phyloP scores from a whole-genome alignment of 2,329 filamentous ascomycete species.

The Phoma sp. region DNA sequence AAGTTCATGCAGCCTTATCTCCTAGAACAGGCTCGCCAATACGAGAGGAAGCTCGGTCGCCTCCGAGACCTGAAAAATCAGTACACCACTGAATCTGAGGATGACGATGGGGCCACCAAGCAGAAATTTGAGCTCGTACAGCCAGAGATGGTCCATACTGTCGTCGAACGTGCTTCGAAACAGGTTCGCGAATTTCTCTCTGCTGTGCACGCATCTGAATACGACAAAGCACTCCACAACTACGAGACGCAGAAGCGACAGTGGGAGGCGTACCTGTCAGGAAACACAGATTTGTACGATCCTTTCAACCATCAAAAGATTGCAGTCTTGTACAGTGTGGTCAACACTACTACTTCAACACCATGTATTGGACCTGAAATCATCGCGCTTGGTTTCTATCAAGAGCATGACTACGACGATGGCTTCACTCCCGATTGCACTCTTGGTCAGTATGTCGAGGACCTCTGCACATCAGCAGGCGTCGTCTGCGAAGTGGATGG shows the following conservation, averaged over 20 bases:
- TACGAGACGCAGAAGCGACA: constrained; percentile 94
- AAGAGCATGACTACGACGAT: constrained; percentile 77
- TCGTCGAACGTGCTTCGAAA: constrained; percentile 78
- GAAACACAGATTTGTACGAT: constrained; percentile 88
- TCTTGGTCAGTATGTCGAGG: constrained; percentile 92
- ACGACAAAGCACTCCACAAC: constrained; percentile 91
- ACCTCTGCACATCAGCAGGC: constrained; percentile 78
- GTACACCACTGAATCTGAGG: constrained; percentile 52
- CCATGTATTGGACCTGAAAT: constrained; percentile 91
- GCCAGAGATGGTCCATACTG: constrained; percentile 91
- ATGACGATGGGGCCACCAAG: constrained; percentile 48
- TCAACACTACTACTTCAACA: constrained; percentile 91
- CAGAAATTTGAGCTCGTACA: constrained; percentile 89
- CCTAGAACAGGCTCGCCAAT: constrained; percentile 87
- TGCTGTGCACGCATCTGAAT: constrained; percentile 94
- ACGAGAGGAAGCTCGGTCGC: constrained; percentile 84
- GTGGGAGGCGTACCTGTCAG: constrained; percentile 94
- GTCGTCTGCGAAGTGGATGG: constrained; percentile 82
- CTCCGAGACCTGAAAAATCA: constrained; percentile 85
- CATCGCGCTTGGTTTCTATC: constrained; percentile 91
- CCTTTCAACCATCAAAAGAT: constrained; percentile 97
- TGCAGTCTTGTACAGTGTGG: constrained; percentile 89
- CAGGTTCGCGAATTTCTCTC: constrained; percentile 94
- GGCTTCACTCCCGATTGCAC: constrained; percentile 86
- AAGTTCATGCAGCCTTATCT: constrained; percentile 94